A percentile compares a stretch with the other conserved stretches of the same genome.
phyloP scores from a whole-genome alignment of 1,284 basidiomycete genomes.

The Neotropicomus parvogracilis region DNA sequence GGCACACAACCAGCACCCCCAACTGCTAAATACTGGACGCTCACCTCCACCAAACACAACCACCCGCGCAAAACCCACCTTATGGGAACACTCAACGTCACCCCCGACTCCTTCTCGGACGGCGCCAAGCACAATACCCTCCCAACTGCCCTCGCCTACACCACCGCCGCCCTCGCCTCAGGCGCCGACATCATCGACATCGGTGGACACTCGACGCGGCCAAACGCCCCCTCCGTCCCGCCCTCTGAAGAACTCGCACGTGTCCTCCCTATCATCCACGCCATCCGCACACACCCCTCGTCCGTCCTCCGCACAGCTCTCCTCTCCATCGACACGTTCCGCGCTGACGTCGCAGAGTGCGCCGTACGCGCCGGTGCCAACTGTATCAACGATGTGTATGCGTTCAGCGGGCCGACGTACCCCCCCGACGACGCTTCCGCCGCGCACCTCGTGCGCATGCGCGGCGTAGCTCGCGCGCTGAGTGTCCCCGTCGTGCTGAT shows the following conservation, averaged over 20 bases:
- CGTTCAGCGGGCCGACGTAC: slow-evolving; percentile 67
- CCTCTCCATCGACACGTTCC: slow-evolving; percentile 93
- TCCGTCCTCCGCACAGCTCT: slow-evolving; percentile 39
- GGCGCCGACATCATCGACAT: slow-evolving; percentile 86
- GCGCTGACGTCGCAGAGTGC: slow-evolving; percentile 74
- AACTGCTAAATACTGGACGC: slow-evolving; percentile 51
- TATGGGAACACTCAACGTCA: slow-evolving; percentile 94
- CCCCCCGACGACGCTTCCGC: slow-evolving; percentile 36
- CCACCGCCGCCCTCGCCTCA: slow-evolving; percentile 40
- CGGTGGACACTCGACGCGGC: slow-evolving; percentile 92
- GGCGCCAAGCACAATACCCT: slow-evolving; percentile 61
- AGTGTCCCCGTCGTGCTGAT: slow-evolving; percentile 81
- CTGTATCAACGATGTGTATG: slow-evolving; percentile 93
- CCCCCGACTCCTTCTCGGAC: slow-evolving; percentile 97
- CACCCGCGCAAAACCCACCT: slow-evolving; percentile 54
- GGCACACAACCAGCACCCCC: slow-evolving; percentile 35
- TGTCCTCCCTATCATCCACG: slow-evolving; percentile 69
- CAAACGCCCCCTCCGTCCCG: slow-evolving; percentile 67
- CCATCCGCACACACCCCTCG: slow-evolving; percentile 34
- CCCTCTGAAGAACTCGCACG: slow-evolving; percentile 71
- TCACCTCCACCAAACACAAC: slow-evolving; percentile 22
- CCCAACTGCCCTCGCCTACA: slow-evolving; percentile 50
- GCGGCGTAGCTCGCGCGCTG: slow-evolving; percentile 57
- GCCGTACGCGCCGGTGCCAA: slow-evolving; percentile 84
- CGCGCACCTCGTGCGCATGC: slow-evolving; percentile 56